These are phyloP conservation scores for Histomonas meleagridis DNA, from an alignment of 208 protist species.

Conservation along the genomic window DNA sequence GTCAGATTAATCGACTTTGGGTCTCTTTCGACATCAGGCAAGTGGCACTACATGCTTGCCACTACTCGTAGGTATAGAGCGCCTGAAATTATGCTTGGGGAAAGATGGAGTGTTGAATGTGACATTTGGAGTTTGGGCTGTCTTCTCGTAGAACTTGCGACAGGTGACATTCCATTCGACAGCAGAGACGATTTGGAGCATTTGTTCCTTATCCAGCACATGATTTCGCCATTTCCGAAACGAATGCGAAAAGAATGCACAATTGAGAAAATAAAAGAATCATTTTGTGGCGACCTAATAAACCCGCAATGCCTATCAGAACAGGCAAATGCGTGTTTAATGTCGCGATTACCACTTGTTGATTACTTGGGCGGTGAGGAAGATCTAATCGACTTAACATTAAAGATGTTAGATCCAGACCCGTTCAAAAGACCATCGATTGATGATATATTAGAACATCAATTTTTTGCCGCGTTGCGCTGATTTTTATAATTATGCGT, in stretches of 20 bases:
- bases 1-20: neutral
- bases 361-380: neutral
- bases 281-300: neutral
- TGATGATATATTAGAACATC: neutral
- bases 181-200: neutral
- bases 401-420: neutral
- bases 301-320: too few species aligned
- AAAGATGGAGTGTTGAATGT: neutral
- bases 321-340: too few species aligned
- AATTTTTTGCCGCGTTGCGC: too few species aligned
- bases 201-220: neutral
- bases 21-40: neutral
- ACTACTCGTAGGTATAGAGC: neutral
- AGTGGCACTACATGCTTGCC: neutral
- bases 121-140: neutral
- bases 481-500: too few species aligned
- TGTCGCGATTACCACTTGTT: neutral
- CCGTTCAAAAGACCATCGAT: neutral
- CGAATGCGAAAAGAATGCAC: neutral
- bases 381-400: neutral
- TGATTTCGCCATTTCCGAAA: neutral
- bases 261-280: neutral
- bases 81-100: neutral
- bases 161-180: neutral
- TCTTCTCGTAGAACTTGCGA: neutral